These are phyloP conservation scores for Cucurbita moschata DNA, from an alignment of 306 rosid genomes.

Conservation along the genomic window DNA sequence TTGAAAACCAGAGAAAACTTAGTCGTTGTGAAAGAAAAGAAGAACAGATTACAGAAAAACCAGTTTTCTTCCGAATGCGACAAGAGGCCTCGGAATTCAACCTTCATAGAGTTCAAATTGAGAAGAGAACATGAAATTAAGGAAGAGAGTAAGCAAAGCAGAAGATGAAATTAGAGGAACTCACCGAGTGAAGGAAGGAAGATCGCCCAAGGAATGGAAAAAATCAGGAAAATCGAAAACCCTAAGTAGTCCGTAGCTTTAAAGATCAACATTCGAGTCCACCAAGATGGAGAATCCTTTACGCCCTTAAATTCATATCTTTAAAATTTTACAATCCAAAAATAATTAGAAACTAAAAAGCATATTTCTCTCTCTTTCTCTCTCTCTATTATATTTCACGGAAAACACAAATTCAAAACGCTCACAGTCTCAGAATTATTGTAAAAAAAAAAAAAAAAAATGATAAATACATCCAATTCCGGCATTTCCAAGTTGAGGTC, in stretches of 20 bases:
- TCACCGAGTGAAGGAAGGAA: conserved; percentile 20
- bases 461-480: conserved; percentile 4
- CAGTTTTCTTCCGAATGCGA: not conserved
- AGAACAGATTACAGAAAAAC: not conserved
- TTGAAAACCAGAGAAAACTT: not conserved
- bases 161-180: conserved; percentile 6
- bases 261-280: conserved; percentile 19
- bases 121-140: conserved; percentile 11
- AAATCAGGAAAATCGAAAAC: conserved; percentile 20
- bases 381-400: not conserved
- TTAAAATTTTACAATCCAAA: conserved; percentile 3
- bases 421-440: conserved; percentile 1
- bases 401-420: conserved; percentile 5
- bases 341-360: conserved; percentile 6
- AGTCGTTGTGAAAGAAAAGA: not conserved
- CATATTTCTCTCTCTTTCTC: not conserved
- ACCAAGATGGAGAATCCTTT: conserved; percentile 34
- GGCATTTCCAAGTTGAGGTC: not conserved
- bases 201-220: conserved; percentile 17
- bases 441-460: not conserved
- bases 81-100: not conserved
- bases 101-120: not conserved
- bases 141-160: not conserved
- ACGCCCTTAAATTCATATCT: conserved; percentile 25
- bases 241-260: conserved; percentile 20